These are phyloP conservation scores for Aphanocladium album DNA, from an alignment of 2,329 filamentous ascomycete genomes.

Conservation along the genomic window DNA sequence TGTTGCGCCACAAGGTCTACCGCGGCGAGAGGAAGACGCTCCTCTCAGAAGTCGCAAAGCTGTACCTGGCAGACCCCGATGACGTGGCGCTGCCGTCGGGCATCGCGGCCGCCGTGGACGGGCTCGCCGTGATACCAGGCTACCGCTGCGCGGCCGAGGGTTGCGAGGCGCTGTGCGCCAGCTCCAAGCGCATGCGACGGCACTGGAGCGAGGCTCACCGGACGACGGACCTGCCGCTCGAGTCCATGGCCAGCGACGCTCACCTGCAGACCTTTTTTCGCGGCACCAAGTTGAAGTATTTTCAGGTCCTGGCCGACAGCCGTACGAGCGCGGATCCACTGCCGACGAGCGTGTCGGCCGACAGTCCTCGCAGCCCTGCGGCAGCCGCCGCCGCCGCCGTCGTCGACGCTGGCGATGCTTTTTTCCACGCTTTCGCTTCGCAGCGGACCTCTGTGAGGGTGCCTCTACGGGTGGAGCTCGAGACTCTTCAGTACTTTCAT, in stretches of 20 bases:
- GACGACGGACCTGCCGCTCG: conserved; percentile 6
- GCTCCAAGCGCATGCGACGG: conserved; percentile 29
- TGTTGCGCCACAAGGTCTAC: conserved; percentile 33
- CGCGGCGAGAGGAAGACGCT: conserved; percentile 25
- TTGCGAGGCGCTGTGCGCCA: conserved; percentile 28
- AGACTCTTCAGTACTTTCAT: background rate
- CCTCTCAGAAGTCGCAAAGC: conserved; percentile 20
- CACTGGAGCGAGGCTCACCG: conserved; percentile 27
- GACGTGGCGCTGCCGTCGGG: conserved; percentile 22
- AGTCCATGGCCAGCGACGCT: conserved; percentile 16
- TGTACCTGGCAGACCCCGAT: conserved; percentile 27
- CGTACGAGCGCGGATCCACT: background rate
- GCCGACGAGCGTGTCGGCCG: background rate
- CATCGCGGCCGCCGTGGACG: conserved; percentile 20
- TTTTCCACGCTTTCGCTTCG: background rate
- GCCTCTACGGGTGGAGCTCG: background rate
- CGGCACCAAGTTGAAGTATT: conserved; percentile 32
- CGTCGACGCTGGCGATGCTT: background rate
- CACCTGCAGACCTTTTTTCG: conserved; percentile 33
- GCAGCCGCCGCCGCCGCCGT: background rate
- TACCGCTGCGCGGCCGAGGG: conserved; percentile 22
- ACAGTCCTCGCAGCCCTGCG: background rate
- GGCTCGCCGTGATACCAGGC: conserved; percentile 25
- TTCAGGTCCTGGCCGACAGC: conserved; percentile 23
- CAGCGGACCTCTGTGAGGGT: background rate